phyloP scores from a whole-genome alignment of 2,329 filamentous ascomycete species.

The Ceratocystis colombiana region DNA sequence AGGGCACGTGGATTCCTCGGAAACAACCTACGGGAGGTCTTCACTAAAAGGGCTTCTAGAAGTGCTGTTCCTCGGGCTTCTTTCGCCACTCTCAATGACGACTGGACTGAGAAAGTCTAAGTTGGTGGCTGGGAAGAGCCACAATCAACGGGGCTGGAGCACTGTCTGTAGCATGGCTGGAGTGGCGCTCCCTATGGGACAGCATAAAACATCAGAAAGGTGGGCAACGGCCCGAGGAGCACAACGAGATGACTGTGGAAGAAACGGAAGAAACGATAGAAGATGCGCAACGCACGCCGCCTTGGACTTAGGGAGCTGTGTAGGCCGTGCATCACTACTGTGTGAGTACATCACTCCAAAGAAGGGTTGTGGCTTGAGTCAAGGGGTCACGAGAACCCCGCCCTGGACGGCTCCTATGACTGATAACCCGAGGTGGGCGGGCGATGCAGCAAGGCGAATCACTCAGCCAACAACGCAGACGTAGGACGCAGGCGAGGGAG shows the following conservation, averaged over 20 bases:
- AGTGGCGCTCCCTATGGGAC: background rate
- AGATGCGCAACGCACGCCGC: no score
- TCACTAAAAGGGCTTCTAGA: background rate
- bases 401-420: no score
- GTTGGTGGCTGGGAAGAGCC: constrained; percentile 11
- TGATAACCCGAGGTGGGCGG: background rate
- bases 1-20: no score
- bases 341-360: no score
- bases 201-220: no score
- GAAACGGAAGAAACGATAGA: background rate
- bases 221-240: background rate
- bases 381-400: no score
- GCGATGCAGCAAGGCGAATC: background rate
- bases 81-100: background rate
- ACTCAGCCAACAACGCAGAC: constrained; percentile 3
- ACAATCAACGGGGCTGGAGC: constrained; percentile 9
- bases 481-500: background rate
- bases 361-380: no score
- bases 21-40: background rate
- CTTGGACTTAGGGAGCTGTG: no score
- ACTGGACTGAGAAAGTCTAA: background rate
- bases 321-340: no score
- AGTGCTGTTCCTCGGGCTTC: background rate
- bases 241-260: background rate
- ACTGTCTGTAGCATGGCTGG: background rate